phyloP scores from a whole-genome alignment of 306 rosid genomes.

The Prunus persica region Prunus_persica_NCBIv2 NC_034014.1:6088001-6088500 shows the following conservation, averaged over 20 bases:
- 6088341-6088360: slow-evolving; percentile 17
- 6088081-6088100: slow-evolving; percentile 1
- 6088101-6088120: not conserved
- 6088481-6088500: slow-evolving; percentile 36
- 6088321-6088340: slow-evolving; percentile 32
- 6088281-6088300: slow-evolving; percentile 68
- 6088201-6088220: not conserved
- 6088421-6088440: slow-evolving; percentile 38
- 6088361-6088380: slow-evolving; percentile 29
- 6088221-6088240: not conserved
- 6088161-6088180: not conserved
- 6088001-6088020: too few species aligned
- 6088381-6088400: slow-evolving; percentile 39
- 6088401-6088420: slow-evolving; percentile 43
- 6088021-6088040: not conserved
- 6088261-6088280: slow-evolving; percentile 55
- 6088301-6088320: slow-evolving; percentile 76
- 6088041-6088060: slow-evolving; percentile 22
- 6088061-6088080: slow-evolving; percentile 35
- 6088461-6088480: slow-evolving; percentile 35
- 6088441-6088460: slow-evolving; percentile 22
- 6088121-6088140: slow-evolving; percentile 25
- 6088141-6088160: not conserved
- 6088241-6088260: slow-evolving; percentile 12
- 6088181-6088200: not conserved